A percentile compares a stretch with the other conserved stretches of the same genome.
Evolutionary conservation across 306 rosid species (phyloP).

Genomic region (Dryas octopetala): DNA sequence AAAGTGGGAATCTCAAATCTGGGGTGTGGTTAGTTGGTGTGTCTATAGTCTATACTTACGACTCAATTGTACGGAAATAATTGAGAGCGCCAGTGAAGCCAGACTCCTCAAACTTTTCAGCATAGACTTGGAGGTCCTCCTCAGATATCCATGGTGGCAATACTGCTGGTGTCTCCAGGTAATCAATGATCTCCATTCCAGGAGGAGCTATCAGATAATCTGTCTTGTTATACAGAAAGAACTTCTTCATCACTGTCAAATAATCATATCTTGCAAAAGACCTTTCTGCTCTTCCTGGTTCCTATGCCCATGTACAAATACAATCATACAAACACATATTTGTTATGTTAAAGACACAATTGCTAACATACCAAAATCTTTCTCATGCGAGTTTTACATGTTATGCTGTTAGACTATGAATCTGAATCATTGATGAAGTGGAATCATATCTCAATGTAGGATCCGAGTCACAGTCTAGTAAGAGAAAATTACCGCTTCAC

Average conservation of each 20-base stretch:
- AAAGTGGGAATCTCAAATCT: background rate
- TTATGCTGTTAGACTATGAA: background rate
- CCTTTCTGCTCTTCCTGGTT: constrained; percentile 76
- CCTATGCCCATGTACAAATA: constrained; percentile 33
- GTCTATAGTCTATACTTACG: constrained; percentile 35
- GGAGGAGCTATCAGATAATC: constrained; percentile 43
- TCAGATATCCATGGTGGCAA: constrained; percentile 71
- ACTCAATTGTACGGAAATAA: constrained; percentile 60
- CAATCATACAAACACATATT: background rate
- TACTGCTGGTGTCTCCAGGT: constrained; percentile 55
- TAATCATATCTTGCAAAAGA: constrained; percentile 75
- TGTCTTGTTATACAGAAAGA: constrained; percentile 34
- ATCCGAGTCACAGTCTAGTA: too few species aligned
- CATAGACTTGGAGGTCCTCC: constrained; percentile 60
- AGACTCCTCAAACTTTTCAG: constrained; percentile 68
- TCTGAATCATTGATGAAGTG: background rate
- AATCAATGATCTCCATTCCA: constrained; percentile 69
- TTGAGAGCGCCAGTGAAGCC: constrained; percentile 81
- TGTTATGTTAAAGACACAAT: background rate
- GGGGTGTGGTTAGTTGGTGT: background rate
- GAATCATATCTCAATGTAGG: too few species aligned
- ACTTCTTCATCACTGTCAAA: constrained; percentile 69
- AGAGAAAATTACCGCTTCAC: too few species aligned
- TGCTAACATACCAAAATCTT: background rate
- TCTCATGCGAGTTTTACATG: background rate